Conservation (phyloP, 257 asterid genomes). For the Fraxinus americana region DNA sequence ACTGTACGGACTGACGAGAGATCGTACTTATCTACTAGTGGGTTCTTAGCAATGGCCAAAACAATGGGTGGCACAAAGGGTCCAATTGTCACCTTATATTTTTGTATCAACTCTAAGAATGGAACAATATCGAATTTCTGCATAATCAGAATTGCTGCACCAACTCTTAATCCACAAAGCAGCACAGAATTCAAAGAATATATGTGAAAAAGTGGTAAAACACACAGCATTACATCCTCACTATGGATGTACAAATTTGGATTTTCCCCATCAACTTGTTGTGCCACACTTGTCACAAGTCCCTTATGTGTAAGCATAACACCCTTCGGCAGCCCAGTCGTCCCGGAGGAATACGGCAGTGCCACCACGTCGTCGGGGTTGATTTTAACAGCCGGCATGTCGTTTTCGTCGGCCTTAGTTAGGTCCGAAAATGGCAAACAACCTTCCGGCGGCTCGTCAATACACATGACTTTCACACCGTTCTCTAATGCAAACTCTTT, state of each 20-base stretch:
- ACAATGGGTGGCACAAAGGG: conserved; percentile 96
- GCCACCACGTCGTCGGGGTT: conserved; percentile 78
- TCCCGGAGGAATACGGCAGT: conserved; percentile 92
- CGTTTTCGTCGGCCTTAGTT: conserved; percentile 47
- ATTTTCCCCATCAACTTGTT: conserved; percentile 92
- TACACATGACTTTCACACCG: conserved; percentile 45
- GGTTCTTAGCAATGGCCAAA: conserved; percentile 73
- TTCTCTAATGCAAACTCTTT: conserved; percentile 46
- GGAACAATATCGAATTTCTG: conserved; percentile 73
- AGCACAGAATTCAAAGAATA: conserved; percentile 75
- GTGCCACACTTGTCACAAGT: conserved; percentile 83
- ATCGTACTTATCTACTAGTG: conserved; percentile 71
- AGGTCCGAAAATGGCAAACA: conserved; percentile 59
- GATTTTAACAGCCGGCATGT: conserved; percentile 56
- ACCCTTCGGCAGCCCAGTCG: conserved; percentile 94
- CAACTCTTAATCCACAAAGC: conserved; percentile 88
- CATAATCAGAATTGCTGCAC: conserved; percentile 80
- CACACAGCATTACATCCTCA: conserved; percentile 82
- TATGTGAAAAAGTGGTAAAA: conserved; percentile 77
- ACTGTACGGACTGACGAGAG: conserved; percentile 81
- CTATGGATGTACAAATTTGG: conserved; percentile 78
- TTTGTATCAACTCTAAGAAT: conserved; percentile 73
- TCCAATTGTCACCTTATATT: conserved; percentile 72
- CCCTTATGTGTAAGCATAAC: conserved; percentile 95
- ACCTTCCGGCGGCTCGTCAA: conserved; percentile 50